Evolutionary conservation across 2,329 filamentous ascomycete species (phyloP), one percentile per base, ranked within the genome.

Genomic region (Ceratocystis eucalypticola): DNA sequence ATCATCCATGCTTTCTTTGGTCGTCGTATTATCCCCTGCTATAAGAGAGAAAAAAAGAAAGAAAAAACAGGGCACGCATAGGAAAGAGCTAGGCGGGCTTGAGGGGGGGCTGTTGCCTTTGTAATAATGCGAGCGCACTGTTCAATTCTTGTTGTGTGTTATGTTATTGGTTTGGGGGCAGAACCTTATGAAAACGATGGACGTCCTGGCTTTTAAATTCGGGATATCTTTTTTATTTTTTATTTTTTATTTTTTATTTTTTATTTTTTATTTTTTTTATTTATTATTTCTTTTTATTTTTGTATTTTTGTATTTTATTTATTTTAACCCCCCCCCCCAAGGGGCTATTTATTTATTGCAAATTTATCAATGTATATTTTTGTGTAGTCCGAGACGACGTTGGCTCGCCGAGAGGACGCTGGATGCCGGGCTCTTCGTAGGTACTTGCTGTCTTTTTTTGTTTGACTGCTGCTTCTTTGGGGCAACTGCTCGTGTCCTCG

Each of bases 71-170:
- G 22, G 48, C 22, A 53, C 2, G 48, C 48, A 53, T 20, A 53
- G 17, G 12, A 6, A 48, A 48, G 17, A 22, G 22, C 22, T 22
- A 20, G 3, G 45, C 15, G 20, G 25, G 48, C 20, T 28, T 53
- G 48, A 1, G 7, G 4, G 17, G 8, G 45, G 8, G 45, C 17
- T 20, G 45, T 17, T 48, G 45, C 22, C n/a, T 50, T 53, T 53
- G 48, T 28, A 28, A 53, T 53, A 59, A 20, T 59, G 28, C 46
- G n/a, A 50, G 46, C n/a, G 46, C 53, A 59, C 53, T 59, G 53
- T 37, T 5, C 28, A 59, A 30, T n/a, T 59, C 28, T 33, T 59
- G 53, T 33, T 59, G 53, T n/a, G 2, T 30, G 20, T 30, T 59
- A 37, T n/a, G 53, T 20, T 6, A 50, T n/a, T 22, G 22, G n/a